Evolutionary conservation across 306 rosid species (phyloP), one percentile per base, ranked within the genome.

Genomic region (Castanea sativa): DNA sequence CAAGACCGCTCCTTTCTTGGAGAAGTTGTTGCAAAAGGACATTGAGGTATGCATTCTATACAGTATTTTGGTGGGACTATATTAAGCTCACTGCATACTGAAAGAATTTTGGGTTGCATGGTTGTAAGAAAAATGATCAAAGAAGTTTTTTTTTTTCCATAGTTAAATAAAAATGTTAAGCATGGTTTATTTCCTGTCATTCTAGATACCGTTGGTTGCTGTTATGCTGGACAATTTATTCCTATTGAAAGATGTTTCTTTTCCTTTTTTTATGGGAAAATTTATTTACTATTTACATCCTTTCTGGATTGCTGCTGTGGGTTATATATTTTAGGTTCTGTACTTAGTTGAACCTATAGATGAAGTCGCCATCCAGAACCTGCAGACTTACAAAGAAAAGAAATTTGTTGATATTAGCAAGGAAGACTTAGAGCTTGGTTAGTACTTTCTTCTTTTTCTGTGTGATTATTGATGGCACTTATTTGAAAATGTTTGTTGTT

Each of bases 321-420:
- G 43, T 49, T 55, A 5, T 78, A 77, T 78, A 20, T 76, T 80
- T 61, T 76, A 96, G 98, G 98, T 96, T 73, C 89, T 96, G 74
- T 96, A 91, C 86, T 89, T 93, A 85, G 83, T 96, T 76, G 99
- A 96, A 76, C 98, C 99, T 13, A 91, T 96, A 72, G 99, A 96
- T 68, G 99, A 96, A 83, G 99, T 96, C 82, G 94, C 98, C 21
- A 93, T 96, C 85, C 99, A 96, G 91, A 93, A 96, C 85, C 86
- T 96, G 74, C 98, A 93, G 72, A 96, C 98, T 57, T 96, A 86
- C 88, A 96, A 93, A 83, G 99, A 96, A 83, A 93, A 96, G 82
- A 93, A 91, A 75, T 96, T 96, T 88, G 97, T 96, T 85, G 99
- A 93, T 82, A 96, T 96, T 75, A 96, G 99, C 93, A 96, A 96